These are phyloP conservation scores for Echites panduratus DNA, from an alignment of 257 asterid species.

Conservation along the genomic window DNA sequence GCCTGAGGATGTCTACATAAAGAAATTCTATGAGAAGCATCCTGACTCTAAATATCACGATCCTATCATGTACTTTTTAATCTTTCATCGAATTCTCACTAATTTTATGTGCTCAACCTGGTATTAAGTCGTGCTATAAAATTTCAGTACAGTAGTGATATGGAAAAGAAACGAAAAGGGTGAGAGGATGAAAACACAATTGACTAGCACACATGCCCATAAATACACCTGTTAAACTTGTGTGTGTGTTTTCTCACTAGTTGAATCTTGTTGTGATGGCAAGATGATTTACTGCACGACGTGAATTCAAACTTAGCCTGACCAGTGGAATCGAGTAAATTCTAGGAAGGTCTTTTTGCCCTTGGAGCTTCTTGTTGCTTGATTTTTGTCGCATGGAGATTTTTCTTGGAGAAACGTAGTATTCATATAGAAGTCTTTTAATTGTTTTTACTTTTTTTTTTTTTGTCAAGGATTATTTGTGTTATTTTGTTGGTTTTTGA, in stretches of 20 bases:
- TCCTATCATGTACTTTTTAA: conserved; percentile 55
- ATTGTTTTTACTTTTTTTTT: not conserved
- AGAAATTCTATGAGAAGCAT: conserved; percentile 59
- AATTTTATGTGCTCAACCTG: not conserved
- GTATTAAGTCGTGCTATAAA: not conserved
- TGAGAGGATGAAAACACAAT: not conserved
- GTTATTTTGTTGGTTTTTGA: not conserved
- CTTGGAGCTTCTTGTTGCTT: not conserved
- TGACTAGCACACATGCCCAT: not conserved
- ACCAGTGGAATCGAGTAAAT: too few relatives aligned
- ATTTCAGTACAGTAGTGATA: not conserved
- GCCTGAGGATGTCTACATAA: conserved; percentile 78
- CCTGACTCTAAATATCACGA: conserved; percentile 67
- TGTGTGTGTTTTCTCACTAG: too few relatives aligned
- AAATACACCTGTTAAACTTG: too few relatives aligned
- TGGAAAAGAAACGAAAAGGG: not conserved
- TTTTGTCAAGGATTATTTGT: not conserved
- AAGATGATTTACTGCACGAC: too few relatives aligned
- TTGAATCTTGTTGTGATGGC: not conserved
- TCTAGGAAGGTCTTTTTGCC: too few relatives aligned
- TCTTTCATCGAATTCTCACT: conserved; percentile 2
- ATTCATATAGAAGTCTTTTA: not conserved
- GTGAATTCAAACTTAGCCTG: too few relatives aligned
- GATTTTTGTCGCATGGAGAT: not conserved
- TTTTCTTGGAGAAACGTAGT: not conserved